phyloP scores from a whole-genome alignment of 108 stramenopile species.

The Cyclotella choctawhatcheeana region DNA sequence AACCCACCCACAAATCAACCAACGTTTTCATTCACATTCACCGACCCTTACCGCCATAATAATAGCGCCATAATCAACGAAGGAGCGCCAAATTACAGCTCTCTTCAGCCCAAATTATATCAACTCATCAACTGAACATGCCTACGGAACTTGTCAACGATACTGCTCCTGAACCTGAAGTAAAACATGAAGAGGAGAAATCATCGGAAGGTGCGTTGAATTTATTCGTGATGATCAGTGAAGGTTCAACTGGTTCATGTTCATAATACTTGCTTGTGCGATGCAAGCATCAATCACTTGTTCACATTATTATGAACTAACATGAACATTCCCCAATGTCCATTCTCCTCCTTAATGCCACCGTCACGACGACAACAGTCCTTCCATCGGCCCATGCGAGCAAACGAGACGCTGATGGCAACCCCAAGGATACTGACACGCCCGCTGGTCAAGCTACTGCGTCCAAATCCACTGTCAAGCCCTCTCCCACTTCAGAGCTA shows the following conservation, averaged over 20 bases:
- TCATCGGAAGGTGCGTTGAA: neutral
- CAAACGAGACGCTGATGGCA: conserved; percentile 11
- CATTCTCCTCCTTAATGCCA: neutral
- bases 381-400: neutral
- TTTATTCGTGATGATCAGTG: neutral
- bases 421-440: neutral
- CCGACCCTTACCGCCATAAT: no score
- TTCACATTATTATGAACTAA: no score
- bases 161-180: no score
- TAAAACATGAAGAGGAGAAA: no score
- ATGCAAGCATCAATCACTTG: no score
- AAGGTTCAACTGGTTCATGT: no score
- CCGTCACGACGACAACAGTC: neutral
- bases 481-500: conserved; percentile 29
- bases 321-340: no score
- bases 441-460: neutral
- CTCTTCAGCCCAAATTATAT: no score
- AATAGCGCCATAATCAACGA: neutral
- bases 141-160: no score
- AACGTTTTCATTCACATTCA: no score
- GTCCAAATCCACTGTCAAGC: neutral
- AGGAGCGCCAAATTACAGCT: neutral
- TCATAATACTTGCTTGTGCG: no score
- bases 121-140: neutral
- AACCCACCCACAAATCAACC: no score